Evolutionary conservation across 192 early-diverging fungal genomes (phyloP).

Genomic region (Coemansia umbellata): DNA sequence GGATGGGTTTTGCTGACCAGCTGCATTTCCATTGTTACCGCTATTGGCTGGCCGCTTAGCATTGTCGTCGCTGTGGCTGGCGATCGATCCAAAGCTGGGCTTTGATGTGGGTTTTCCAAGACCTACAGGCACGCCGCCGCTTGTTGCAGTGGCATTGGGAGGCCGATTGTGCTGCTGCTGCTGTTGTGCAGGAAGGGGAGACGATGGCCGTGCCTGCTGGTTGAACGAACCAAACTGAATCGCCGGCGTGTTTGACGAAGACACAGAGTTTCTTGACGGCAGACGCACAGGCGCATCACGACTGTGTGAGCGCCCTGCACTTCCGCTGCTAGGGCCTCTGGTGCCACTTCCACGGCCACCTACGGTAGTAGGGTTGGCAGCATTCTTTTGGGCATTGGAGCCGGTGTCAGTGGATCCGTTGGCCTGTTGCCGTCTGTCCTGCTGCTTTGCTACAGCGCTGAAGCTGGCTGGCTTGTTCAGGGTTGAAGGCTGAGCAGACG

Average conservation of each 20-base stretch:
- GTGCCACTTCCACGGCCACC: slow-evolving; percentile 10
- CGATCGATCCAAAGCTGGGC: slow-evolving; percentile 51
- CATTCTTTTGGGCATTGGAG: slow-evolving; percentile 11
- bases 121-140: slow-evolving; percentile 41
- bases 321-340: slow-evolving; percentile 1
- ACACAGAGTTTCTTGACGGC: slow-evolving; percentile 38
- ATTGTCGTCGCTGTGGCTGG: slow-evolving; percentile 11
- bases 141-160: slow-evolving; percentile 23
- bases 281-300: slow-evolving; percentile 40
- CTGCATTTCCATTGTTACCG: slow-evolving; percentile 3
- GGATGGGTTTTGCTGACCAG: neutral
- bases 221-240: slow-evolving; percentile 55
- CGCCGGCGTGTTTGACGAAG: slow-evolving; percentile 26
- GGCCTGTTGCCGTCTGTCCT: slow-evolving; percentile 19
- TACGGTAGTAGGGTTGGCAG: slow-evolving; percentile 4
- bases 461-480: slow-evolving; percentile 16
- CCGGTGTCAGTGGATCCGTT: slow-evolving; percentile 20
- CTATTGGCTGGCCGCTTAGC: slow-evolving; percentile 10
- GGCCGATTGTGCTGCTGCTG: slow-evolving; percentile 3
- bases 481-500: slow-evolving; percentile 11
- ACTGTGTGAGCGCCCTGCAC: slow-evolving; percentile 17
- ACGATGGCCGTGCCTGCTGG: slow-evolving; percentile 35
- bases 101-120: slow-evolving; percentile 33
- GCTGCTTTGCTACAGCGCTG: slow-evolving; percentile 34
- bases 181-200: slow-evolving; percentile 22